phyloP scores from a whole-genome alignment of 768 basidiomycete species.

The Xerocomellus dryophilus region DNA sequence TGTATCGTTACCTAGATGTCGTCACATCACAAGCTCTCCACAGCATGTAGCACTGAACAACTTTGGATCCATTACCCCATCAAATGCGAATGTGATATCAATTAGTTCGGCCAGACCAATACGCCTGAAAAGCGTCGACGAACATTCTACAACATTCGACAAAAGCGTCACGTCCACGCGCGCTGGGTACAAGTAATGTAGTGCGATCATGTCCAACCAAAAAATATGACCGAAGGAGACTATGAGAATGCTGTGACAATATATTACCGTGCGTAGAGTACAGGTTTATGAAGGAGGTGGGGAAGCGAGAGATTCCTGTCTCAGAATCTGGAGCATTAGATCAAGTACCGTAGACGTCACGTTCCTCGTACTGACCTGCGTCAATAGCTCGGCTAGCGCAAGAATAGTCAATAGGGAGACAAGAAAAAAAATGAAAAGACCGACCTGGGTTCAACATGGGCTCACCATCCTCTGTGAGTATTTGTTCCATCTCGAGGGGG shows the following conservation, averaged over 20 bases:
- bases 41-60: slow-evolving; percentile 32
- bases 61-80: neutral
- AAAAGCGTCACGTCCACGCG: slow-evolving; percentile 13
- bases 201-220: slow-evolving; percentile 14
- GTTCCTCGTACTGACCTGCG: slow-evolving; percentile 45
- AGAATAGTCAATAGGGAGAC: slow-evolving; percentile 1
- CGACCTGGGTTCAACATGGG: slow-evolving; percentile 67
- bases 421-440: slow-evolving; percentile 19
- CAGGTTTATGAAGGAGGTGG: slow-evolving; percentile 52
- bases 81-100: slow-evolving; percentile 21
- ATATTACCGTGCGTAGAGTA: slow-evolving; percentile 26
- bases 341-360: slow-evolving; percentile 15
- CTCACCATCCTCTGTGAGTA: slow-evolving; percentile 61
- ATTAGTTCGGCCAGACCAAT: slow-evolving; percentile 7
- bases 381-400: slow-evolving; percentile 51
- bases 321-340: slow-evolving; percentile 29
- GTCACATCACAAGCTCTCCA: slow-evolving; percentile 31
- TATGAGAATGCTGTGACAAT: slow-evolving; percentile 19
- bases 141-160: slow-evolving; percentile 13
- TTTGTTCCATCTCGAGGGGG: slow-evolving; percentile 49
- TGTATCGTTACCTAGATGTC: slow-evolving; percentile 28
- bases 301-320: slow-evolving; percentile 64
- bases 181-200: slow-evolving; percentile 25
- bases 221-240: slow-evolving; percentile 11
- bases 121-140: slow-evolving; percentile 8